phyloP scores from a whole-genome alignment of 495 filamentous ascomycete species.

The Echria macrotheca region DNA sequence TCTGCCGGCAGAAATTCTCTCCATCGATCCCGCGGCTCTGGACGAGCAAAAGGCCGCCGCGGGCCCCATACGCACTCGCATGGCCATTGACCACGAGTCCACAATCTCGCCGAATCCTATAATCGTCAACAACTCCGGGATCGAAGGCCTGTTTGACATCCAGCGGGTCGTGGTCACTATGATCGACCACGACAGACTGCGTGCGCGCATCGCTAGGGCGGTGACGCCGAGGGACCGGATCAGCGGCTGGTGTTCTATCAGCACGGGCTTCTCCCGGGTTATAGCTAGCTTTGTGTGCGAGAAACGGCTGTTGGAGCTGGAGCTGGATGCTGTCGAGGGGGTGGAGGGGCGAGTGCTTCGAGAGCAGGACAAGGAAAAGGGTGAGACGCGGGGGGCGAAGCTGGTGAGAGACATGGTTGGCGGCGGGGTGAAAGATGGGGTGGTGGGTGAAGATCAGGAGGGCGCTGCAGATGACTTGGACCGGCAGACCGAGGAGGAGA shows the following conservation, averaged over 20 bases:
- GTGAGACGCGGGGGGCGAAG: constrained; percentile 9
- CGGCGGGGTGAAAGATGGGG: not conserved
- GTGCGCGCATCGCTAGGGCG: constrained; percentile 24
- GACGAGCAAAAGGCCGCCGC: not conserved
- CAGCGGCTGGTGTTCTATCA: constrained; percentile 32
- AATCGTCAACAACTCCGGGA: constrained; percentile 34
- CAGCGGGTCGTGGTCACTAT: constrained; percentile 37
- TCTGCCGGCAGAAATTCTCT: constrained; percentile 15
- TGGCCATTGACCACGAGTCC: constrained; percentile 7
- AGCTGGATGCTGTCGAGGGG: constrained; percentile 33
- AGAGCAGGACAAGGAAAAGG: constrained; percentile 15
- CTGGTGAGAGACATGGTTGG: not conserved
- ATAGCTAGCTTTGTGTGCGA: constrained; percentile 34
- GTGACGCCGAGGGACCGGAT: constrained; percentile 27
- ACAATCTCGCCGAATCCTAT: constrained; percentile 39
- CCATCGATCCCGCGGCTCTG: constrained; percentile 10
- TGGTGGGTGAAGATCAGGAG: not conserved
- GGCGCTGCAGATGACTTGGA: not conserved
- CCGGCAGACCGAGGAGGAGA: constrained; percentile 21
- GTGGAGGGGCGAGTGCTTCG: constrained; percentile 24
- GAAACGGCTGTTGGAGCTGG: constrained; percentile 27
- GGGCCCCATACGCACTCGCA: not conserved
- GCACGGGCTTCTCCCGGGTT: constrained; percentile 31
- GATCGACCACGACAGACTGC: constrained; percentile 27
- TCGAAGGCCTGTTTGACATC: constrained; percentile 38